phyloP scores from a whole-genome alignment of 768 basidiomycete genomes.

The Russula lepida region DNA sequence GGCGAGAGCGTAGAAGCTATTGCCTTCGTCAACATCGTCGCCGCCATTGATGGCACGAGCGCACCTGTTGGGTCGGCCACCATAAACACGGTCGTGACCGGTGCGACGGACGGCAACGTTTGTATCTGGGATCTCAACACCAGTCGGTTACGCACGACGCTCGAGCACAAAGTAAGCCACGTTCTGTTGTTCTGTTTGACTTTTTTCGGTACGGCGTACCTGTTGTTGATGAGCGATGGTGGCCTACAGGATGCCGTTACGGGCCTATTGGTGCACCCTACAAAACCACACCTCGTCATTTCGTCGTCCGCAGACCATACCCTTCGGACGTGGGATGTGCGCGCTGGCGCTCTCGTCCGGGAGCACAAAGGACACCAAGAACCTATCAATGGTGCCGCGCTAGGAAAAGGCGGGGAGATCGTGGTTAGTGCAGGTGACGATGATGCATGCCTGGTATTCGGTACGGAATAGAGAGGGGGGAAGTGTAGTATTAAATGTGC shows the following conservation, averaged over 20 bases:
- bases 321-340: slow-evolving; percentile 87
- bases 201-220: neutral
- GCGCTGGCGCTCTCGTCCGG: slow-evolving; percentile 68
- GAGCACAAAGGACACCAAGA: slow-evolving; percentile 80
- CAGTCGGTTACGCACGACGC: slow-evolving; percentile 71
- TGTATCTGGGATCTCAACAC: slow-evolving; percentile 93
- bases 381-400: slow-evolving; percentile 63
- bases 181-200: neutral
- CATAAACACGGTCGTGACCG: slow-evolving; percentile 67
- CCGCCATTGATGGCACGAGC: slow-evolving; percentile 43
- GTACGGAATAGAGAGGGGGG: slow-evolving; percentile 37
- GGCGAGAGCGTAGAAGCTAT: slow-evolving; percentile 86
- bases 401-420: slow-evolving; percentile 61
- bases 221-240: neutral
- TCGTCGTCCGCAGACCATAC: slow-evolving; percentile 84
- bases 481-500: neutral
- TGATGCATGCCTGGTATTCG: slow-evolving; percentile 75
- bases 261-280: slow-evolving; percentile 61
- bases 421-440: slow-evolving; percentile 90
- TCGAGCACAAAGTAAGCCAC: slow-evolving; percentile 67
- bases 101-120: slow-evolving; percentile 88
- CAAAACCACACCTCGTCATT: slow-evolving; percentile 66
- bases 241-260: slow-evolving; percentile 75
- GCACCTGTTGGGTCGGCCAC: slow-evolving; percentile 40
- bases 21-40: slow-evolving; percentile 70